Conservation (phyloP, 2,329 filamentous ascomycete species). For the Colletotrichum eleusines region DNA sequence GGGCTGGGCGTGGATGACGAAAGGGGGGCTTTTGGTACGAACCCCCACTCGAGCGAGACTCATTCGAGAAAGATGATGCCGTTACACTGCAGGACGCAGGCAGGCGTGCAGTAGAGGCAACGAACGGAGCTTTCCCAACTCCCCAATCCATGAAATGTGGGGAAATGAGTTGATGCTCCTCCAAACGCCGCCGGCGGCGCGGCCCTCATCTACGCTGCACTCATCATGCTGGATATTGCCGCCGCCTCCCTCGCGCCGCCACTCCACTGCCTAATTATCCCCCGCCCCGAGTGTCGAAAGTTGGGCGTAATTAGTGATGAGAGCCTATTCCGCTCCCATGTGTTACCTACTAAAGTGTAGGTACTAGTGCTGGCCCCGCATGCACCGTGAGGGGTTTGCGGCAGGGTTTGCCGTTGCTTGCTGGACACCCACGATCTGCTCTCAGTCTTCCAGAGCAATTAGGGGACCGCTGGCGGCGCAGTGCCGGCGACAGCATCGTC, state of each 20-base stretch:
- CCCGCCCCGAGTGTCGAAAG: not conserved
- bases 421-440: conserved; percentile 19
- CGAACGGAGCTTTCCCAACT: conserved; percentile 19
- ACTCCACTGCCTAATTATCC: not conserved
- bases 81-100: conserved; percentile 36
- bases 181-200: conserved; percentile 39
- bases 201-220: conserved; percentile 27
- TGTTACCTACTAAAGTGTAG: not conserved
- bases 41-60: conserved; percentile 30
- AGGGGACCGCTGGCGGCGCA: conserved; percentile 7
- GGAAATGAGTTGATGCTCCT: conserved; percentile 21
- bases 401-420: conserved; percentile 31
- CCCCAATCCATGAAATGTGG: conserved; percentile 7
- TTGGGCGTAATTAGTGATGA: not conserved
- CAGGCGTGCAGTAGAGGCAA: conserved; percentile 30
- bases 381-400: conserved; percentile 24
- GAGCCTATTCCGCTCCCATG: conserved; percentile 13
- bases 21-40: conserved; percentile 21
- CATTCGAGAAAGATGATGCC: not conserved
- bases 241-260: conserved; percentile 9
- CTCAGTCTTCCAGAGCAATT: not conserved
- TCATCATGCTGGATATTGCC: conserved; percentile 19
- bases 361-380: conserved; percentile 12
- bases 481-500: not conserved
- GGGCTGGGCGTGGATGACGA: conserved; percentile 30